A percentile compares a stretch with the other conserved stretches of the same genome.
phyloP scores from a whole-genome alignment of 2,329 filamentous ascomycete genomes.

The Rasamsonia emersonii region DNA sequence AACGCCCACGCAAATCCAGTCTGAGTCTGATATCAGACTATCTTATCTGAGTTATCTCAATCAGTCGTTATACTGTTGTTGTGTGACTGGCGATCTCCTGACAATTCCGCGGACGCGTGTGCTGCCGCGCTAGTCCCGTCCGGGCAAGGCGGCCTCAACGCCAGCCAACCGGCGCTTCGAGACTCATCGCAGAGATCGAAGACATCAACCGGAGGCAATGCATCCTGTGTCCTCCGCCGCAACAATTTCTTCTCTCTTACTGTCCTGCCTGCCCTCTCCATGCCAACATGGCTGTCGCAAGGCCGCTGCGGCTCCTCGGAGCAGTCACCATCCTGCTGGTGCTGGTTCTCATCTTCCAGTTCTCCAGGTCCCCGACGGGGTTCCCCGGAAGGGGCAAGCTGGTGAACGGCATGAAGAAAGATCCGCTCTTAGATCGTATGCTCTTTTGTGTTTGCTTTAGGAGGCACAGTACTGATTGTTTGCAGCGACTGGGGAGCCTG shows the following conservation, averaged over 20 bases:
- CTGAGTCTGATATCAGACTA: neutral
- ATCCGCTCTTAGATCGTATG: constrained; percentile 83
- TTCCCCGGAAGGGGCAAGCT: constrained; percentile 34
- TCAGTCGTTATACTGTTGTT: no score
- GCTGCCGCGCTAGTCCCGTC: constrained; percentile 9
- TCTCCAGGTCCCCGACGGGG: constrained; percentile 29
- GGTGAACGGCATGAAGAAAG: constrained; percentile 57
- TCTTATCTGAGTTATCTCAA: no score
- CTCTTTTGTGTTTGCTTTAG: constrained; percentile 7
- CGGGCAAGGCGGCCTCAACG: constrained; percentile 2
- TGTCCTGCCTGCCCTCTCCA: neutral
- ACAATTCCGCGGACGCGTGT: no score
- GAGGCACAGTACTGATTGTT: constrained; percentile 10
- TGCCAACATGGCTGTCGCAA: constrained; percentile 14
- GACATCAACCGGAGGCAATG: no score
- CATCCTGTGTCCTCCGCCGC: no score
- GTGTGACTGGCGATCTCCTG: no score
- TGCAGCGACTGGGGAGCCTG: constrained; percentile 73
- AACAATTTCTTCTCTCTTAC: no score
- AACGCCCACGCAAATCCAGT: neutral
- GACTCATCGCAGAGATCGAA: no score
- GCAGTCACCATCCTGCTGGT: constrained; percentile 16
- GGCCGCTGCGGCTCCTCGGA: constrained; percentile 10
- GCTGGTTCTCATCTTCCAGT: constrained; percentile 61
- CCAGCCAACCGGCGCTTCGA: no score